A percentile compares a stretch with the other conserved stretches of the same genome.
These are phyloP conservation scores for Alectoria sarmentosa DNA, from an alignment of 495 filamentous ascomycete genomes.

Conservation along the genomic window DNA sequence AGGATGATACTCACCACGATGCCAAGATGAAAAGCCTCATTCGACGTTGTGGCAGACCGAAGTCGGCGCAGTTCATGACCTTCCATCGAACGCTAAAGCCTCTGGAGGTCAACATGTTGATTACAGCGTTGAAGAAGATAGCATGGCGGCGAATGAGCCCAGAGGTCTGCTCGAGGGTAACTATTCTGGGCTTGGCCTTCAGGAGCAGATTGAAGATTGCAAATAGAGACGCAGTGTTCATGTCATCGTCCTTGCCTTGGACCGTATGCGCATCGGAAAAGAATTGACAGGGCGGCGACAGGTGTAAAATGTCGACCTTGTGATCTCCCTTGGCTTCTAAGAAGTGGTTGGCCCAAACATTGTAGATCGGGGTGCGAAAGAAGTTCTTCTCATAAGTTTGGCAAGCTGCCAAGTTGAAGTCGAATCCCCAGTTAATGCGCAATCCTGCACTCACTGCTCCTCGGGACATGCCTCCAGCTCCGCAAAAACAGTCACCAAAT, in stretches of 20 bases:
- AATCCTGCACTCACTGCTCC: slow-evolving; percentile 61
- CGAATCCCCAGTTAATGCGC: slow-evolving; percentile 53
- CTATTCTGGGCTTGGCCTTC: slow-evolving; percentile 56
- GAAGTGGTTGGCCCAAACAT: slow-evolving; percentile 45
- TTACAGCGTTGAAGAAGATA: slow-evolving; percentile 49
- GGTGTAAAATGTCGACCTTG: slow-evolving; percentile 64
- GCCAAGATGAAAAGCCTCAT: slow-evolving; percentile 70
- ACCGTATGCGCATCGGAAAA: slow-evolving; percentile 74
- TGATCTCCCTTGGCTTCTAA: slow-evolving; percentile 28
- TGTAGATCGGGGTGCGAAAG: slow-evolving; percentile 35
- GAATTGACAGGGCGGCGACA: slow-evolving; percentile 79
- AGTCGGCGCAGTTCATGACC: slow-evolving; percentile 45
- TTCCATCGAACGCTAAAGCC: slow-evolving; percentile 65
- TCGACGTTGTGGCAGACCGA: slow-evolving; percentile 56
- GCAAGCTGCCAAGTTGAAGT: slow-evolving; percentile 49
- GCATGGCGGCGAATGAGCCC: slow-evolving; percentile 50
- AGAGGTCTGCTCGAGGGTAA: slow-evolving; percentile 81
- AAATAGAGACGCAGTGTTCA: slow-evolving; percentile 65
- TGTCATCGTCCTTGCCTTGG: slow-evolving; percentile 58
- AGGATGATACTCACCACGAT: slow-evolving; percentile 53
- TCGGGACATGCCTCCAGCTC: slow-evolving; percentile 66
- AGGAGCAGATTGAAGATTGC: slow-evolving; percentile 52
- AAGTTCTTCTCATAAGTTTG: slow-evolving; percentile 57
- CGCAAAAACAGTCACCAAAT: slow-evolving; percentile 67
- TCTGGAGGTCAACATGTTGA: slow-evolving; percentile 55